Evolutionary conservation across 768 basidiomycete genomes (phyloP), one percentile per base, ranked within the genome.

Genomic region (Myochromella boudieri): DNA sequence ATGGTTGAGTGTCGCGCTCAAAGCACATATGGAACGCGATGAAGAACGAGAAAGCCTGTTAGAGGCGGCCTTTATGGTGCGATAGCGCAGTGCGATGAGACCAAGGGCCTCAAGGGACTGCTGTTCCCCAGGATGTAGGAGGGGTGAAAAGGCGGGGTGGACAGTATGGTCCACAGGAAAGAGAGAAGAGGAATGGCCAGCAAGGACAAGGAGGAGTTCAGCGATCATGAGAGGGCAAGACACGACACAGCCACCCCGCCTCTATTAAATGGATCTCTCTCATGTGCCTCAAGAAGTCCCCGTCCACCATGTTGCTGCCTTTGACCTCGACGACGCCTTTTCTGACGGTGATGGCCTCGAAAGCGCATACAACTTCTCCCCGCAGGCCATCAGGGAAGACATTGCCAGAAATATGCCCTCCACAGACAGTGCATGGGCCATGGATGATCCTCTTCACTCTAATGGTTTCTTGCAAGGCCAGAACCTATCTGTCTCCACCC

Each of bases 91-190:
- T 1, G 88, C 92, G 39, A 95, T 80, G 38, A 77, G 74, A 7
- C 81, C 87, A 2, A 97, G 78, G 8, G 81, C 77, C 58, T 91
- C 85, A n/a, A 95, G 76, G 53, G 84, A 87, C 62, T 93, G 81
- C 43, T 84, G 77, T 60, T 95, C 93, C 8, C 93, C 93, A 2
- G 93, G 93, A 59, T 97, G 93, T 3, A 97, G 78, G 12, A 93
- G 80, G 3, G 82, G 73, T 5, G 65, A 48, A 57, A 92, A 85
- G 0, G 82, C 76, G 4, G 87, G 80, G 58, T 83, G 77, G 32
- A 89, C 60, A 25, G 67, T 68, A 48, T 81, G 70, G 46, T 80
- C 82, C 20, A 66, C 57, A 14, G 81, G 75, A 66, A 97, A 93
- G 42, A 97, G 72, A 1, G 91, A 88, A 0, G 94, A 95, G 4